Evolutionary conservation across 805 yeast genomes (phyloP).

Genomic region (Maudiozyma pseudohumilis): DNA sequence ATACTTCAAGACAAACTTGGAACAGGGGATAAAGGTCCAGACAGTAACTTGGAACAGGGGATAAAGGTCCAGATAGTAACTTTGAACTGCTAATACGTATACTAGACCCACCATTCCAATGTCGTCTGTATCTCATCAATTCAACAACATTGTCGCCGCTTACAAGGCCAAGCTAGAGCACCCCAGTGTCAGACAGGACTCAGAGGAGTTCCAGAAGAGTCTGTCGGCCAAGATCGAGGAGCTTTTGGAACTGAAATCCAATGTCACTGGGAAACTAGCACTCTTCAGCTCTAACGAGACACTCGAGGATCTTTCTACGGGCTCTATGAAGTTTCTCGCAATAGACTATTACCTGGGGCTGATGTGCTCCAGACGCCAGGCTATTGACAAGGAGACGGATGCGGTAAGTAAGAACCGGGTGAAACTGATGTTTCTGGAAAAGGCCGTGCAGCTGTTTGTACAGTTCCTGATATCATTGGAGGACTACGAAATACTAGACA

Average conservation of each 20-base stretch:
- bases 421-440: constrained; percentile 31
- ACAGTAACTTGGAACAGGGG: too few relatives aligned
- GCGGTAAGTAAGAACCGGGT: constrained; percentile 13
- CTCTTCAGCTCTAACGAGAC: constrained; percentile 66
- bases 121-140: constrained; percentile 14
- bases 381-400: constrained; percentile 8
- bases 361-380: constrained; percentile 24
- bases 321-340: constrained; percentile 49
- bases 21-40: too few relatives aligned
- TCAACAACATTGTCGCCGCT: constrained; percentile 11
- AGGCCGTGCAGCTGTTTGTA: constrained; percentile 36
- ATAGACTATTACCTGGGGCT: constrained; percentile 51
- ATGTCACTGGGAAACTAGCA: constrained; percentile 36
- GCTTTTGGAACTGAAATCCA: constrained; percentile 36
- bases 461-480: constrained; percentile 38
- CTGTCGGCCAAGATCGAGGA: constrained; percentile 32
- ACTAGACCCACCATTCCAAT: too few relatives aligned
- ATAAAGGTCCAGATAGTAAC: too few relatives aligned
- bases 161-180: constrained; percentile 14
- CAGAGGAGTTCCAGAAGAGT: constrained; percentile 32
- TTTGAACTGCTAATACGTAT: too few relatives aligned
- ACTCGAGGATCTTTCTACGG: constrained; percentile 57
- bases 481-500: constrained; percentile 36
- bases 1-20: too few relatives aligned
- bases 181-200: constrained; percentile 32